These are phyloP conservation scores for Sugiyamaella japonica DNA, from an alignment of 1,139 yeast species.

Conservation along the genomic window DNA sequence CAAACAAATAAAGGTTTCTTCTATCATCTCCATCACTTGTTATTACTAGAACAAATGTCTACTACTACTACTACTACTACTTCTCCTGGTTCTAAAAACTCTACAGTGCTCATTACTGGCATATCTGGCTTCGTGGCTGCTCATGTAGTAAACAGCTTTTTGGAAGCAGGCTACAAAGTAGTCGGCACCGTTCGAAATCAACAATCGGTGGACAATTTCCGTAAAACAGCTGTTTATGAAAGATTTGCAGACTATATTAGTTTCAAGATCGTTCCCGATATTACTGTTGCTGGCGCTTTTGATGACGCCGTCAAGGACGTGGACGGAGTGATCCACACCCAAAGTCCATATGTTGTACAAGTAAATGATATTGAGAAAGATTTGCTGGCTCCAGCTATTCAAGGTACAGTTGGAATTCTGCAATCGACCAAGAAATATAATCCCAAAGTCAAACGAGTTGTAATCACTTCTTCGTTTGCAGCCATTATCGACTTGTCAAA, in stretches of 20 bases:
- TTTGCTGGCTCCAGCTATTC: slow-evolving; percentile 49
- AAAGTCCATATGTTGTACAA: not conserved
- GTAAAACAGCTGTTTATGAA: not conserved
- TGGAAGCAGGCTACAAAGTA: slow-evolving; percentile 2
- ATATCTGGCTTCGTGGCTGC: not conserved
- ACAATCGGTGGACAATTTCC: not conserved
- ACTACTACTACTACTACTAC: too few species aligned
- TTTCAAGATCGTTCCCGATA: slow-evolving; percentile 45
- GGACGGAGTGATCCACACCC: not conserved
- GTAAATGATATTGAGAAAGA: slow-evolving; percentile 32
- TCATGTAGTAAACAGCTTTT: not conserved
- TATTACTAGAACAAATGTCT: too few species aligned
- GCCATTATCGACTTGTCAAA: slow-evolving; percentile 35
- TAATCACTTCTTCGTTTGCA: slow-evolving; percentile 56
- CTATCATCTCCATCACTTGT: too few species aligned
- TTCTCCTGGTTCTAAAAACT: not conserved
- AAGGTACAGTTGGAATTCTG: slow-evolving; percentile 49
- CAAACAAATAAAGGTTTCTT: too few species aligned
- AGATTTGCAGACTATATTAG: not conserved
- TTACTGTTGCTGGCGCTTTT: slow-evolving; percentile 50
- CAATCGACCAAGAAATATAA: slow-evolving; percentile 46
- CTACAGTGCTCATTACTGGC: not conserved
- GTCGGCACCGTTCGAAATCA: not conserved
- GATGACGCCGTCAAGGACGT: slow-evolving; percentile 46
- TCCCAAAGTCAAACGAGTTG: slow-evolving; percentile 48